phyloP scores from a whole-genome alignment of 139 green algal species.

The Picochlorum sp. region DNA sequence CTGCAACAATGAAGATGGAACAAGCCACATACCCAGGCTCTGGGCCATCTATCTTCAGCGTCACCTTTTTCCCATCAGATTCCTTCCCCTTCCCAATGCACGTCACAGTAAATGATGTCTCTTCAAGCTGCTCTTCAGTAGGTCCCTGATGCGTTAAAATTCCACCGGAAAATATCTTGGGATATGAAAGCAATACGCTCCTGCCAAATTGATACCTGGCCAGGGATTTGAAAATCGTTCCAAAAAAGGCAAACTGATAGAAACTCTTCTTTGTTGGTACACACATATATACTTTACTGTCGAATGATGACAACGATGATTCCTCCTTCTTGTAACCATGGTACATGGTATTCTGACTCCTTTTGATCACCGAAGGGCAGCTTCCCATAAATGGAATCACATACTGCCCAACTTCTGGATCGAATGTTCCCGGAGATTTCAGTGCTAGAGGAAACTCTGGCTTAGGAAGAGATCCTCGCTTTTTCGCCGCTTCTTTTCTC shows the following conservation, averaged over 20 bases:
- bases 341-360: conserved; percentile 31
- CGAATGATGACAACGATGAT: conserved; percentile 14
- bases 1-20: conserved; percentile 42
- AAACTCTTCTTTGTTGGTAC: conserved; percentile 24
- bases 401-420: conserved; percentile 21
- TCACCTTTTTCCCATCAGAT: conserved; percentile 18
- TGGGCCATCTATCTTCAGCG: conserved; percentile 25
- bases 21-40: conserved; percentile 59
- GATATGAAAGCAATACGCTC: conserved; percentile 32
- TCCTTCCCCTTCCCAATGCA: conserved; percentile 27
- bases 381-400: conserved; percentile 54
- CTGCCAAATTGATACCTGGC: conserved; percentile 35
- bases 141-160: conserved; percentile 51
- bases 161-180: conserved; percentile 33
- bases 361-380: conserved; percentile 47
- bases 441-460: background rate
- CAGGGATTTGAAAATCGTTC: conserved; percentile 34
- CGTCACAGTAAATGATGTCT: conserved; percentile 37
- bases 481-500: conserved; percentile 4
- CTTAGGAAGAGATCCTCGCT: background rate
- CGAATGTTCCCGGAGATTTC: conserved; percentile 1
- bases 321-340: conserved; percentile 10
- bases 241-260: conserved; percentile 33
- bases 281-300: conserved; percentile 43
- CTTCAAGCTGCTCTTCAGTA: conserved; percentile 38